Evolutionary conservation across 2,329 filamentous ascomycete genomes (phyloP), one percentile per base, ranked within the genome.

Genomic region (Diaporthe eres): DNA sequence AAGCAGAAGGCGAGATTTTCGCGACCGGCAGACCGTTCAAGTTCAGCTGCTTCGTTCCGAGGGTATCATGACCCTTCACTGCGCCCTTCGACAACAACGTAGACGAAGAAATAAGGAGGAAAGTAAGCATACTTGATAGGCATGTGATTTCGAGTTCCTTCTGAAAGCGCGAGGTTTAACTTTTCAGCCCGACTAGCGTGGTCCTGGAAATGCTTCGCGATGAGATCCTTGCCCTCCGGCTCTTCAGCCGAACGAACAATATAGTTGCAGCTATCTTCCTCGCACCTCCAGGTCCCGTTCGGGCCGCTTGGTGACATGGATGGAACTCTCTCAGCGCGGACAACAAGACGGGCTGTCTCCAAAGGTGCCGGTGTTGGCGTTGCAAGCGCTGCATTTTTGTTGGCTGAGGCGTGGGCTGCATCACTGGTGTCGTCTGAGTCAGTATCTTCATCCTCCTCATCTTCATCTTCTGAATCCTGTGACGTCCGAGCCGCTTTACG

Each of bases 281-380:
- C 88, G 79, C 93, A 95, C 1, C 85, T 85, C 93, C 93, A 95
- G 0, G 91, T 91, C 72, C 92, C 89, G 75, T 91, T 87, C 0
- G 91, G 89, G 0, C 90, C 92, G 47, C 87, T 85, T 0, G 90
- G 87, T 4, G 82, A 83, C 10, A 85, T 84, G 5, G 88, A 87
- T 0, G 89, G 89, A 15, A 90, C 79, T 65, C 83, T 86, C 73
- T 91, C 88, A 7, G 88, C 85, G 37, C 85, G 85, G 13, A 90
- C 84, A 17, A 89, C 85, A 22, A 91, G 80, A 63, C 83, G 85
- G 65, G 86, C 81, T 3, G 83, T 82, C 49, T 80, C 79, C 37
- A 78, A 76, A 7, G 61, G 75, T 53, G 61, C 80, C 63, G 75
- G 79, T 47, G 49, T 77, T 44, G 60, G 74, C 34, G 42, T 75